Evolutionary conservation across 768 basidiomycete genomes (phyloP).

Genomic region (Porpolomopsis calyptriformis): DNA sequence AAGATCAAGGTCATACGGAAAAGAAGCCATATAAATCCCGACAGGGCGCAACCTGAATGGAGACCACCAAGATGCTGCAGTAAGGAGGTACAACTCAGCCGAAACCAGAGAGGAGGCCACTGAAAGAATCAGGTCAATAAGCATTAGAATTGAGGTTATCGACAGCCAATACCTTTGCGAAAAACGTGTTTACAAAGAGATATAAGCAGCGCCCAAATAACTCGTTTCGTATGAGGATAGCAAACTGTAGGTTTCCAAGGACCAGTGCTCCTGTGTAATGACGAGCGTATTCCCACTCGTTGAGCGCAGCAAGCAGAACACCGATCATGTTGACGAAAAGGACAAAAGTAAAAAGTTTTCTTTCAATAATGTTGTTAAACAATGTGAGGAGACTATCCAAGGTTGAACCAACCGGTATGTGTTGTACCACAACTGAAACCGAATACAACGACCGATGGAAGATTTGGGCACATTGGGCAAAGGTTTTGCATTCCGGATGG

Average conservation of each 20-base stretch:
- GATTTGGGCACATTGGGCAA: neutral
- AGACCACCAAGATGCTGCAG: constrained; percentile 68
- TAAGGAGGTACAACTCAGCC: constrained; percentile 62
- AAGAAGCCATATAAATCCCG: constrained; percentile 61
- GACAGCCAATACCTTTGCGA: constrained; percentile 51
- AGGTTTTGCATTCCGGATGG: neutral
- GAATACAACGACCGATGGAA: constrained; percentile 21
- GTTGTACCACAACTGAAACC: constrained; percentile 67
- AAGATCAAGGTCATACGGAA: constrained; percentile 52
- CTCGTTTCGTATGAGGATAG: constrained; percentile 74
- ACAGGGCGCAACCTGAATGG: constrained; percentile 64
- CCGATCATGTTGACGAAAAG: constrained; percentile 51
- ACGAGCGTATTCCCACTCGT: constrained; percentile 58
- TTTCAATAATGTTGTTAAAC: constrained; percentile 15
- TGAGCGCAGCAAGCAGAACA: constrained; percentile 48
- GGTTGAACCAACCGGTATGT: constrained; percentile 48
- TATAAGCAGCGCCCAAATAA: constrained; percentile 73
- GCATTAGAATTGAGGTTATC: too few relatives aligned
- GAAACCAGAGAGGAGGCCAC: constrained; percentile 44
- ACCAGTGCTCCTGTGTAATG: constrained; percentile 61
- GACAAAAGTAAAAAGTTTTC: constrained; percentile 64
- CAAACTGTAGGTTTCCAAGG: constrained; percentile 60
- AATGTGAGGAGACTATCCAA: neutral
- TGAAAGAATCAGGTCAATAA: too few relatives aligned
- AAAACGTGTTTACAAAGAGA: constrained; percentile 56